These are phyloP conservation scores for Annulohypoxylon truncatum DNA, from an alignment of 2,329 filamentous ascomycete genomes.

Conservation along the genomic window DNA sequence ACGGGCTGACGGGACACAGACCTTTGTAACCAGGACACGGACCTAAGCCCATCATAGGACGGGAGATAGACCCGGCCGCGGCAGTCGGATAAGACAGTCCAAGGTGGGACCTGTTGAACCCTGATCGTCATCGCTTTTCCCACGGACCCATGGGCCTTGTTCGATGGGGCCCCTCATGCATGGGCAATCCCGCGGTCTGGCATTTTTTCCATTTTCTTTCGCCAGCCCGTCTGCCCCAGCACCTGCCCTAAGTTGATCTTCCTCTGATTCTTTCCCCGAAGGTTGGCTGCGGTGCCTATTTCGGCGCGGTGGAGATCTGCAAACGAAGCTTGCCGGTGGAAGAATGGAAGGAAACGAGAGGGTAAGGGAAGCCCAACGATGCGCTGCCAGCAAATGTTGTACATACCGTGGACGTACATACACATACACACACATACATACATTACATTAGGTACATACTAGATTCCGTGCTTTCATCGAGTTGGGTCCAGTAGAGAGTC, in stretches of 20 bases:
- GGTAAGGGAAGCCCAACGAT: constrained; percentile 27
- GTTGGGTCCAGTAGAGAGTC: not conserved
- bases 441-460: constrained; percentile 3
- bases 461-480: constrained; percentile 24
- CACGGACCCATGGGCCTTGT: constrained; percentile 37
- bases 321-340: constrained; percentile 31
- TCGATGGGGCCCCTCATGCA: constrained; percentile 38
- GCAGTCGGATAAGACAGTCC: constrained; percentile 37
- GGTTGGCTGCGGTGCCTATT: constrained; percentile 25
- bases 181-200: constrained; percentile 36
- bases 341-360: constrained; percentile 12
- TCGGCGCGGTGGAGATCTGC: constrained; percentile 19
- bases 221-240: not conserved
- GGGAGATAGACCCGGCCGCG: constrained; percentile 41
- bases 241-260: not conserved
- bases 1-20: not conserved
- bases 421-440: not conserved
- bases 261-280: constrained; percentile 11
- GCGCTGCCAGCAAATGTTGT: constrained; percentile 37
- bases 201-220: not conserved
- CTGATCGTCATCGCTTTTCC: constrained; percentile 39
- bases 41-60: constrained; percentile 23
- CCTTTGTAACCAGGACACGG: constrained; percentile 33
- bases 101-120: constrained; percentile 35
- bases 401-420: no score